These are phyloP conservation scores for Bruguiera hainesii DNA, from an alignment of 441 rosid species.

Conservation along the genomic window DNA sequence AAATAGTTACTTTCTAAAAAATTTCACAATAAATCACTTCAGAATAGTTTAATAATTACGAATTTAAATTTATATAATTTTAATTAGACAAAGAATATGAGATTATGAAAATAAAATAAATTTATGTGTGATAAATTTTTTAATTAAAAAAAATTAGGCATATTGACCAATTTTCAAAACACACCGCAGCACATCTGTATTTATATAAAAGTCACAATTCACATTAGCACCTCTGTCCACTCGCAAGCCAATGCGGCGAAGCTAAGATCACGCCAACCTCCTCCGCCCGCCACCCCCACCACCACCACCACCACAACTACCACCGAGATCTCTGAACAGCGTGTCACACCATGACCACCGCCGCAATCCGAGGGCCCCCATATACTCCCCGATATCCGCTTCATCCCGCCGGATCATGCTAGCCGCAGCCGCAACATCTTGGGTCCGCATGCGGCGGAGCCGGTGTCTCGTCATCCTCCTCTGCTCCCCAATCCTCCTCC, in stretches of 20 bases:
- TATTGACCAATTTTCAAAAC: no score
- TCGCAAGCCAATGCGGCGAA: conserved; percentile 11
- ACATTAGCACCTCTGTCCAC: not conserved
- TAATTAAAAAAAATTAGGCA: no score
- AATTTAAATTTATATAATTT: no score
- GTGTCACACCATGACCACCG: conserved; percentile 16
- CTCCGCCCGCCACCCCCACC: not conserved
- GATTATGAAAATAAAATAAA: no score
- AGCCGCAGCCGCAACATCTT: conserved; percentile 30
- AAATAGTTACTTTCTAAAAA: no score
- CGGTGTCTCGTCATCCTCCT: conserved; percentile 46
- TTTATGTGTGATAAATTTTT: no score
- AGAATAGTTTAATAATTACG: no score
- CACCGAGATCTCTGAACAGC: not conserved
- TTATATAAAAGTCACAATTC: conserved; percentile 17
- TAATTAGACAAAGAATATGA: no score
- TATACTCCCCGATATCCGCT: conserved; percentile 13
- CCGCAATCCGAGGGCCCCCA: not conserved
- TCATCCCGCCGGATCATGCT: conserved; percentile 33
- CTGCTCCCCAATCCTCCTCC: conserved; percentile 60
- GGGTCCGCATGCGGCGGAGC: conserved; percentile 47
- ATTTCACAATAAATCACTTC: no score
- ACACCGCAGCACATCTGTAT: no score
- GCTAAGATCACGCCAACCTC: not conserved
- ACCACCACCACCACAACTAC: not conserved